Evolutionary conservation across 371 early-diverging fungal species (phyloP).

Genomic region (Mortierella sp.): DNA sequence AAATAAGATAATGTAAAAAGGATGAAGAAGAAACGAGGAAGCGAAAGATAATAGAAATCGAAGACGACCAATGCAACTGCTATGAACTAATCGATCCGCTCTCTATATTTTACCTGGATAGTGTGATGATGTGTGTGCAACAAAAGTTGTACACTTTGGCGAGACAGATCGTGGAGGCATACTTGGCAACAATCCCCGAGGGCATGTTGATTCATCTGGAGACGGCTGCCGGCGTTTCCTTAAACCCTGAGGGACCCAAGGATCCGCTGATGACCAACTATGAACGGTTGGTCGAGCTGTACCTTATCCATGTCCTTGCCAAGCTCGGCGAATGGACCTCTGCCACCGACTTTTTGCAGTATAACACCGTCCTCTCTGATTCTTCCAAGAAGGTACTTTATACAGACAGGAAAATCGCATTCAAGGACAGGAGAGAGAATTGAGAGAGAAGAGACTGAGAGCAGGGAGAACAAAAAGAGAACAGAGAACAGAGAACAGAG

Average conservation of each 20-base stretch:
- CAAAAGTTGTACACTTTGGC: constrained; percentile 45
- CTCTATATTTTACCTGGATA: neutral
- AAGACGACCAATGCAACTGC: neutral
- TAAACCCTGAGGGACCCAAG: constrained; percentile 30
- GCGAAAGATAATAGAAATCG: neutral
- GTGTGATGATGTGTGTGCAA: constrained; percentile 45
- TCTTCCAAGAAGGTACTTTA: constrained; percentile 56
- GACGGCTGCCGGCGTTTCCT: constrained; percentile 41
- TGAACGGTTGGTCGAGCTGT: constrained; percentile 67
- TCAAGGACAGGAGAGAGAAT: neutral
- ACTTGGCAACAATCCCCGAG: constrained; percentile 50
- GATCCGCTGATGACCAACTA: constrained; percentile 58
- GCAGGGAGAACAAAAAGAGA: no score
- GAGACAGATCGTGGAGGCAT: constrained; percentile 43
- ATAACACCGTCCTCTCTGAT: constrained; percentile 57
- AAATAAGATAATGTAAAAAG: neutral
- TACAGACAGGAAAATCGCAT: neutral
- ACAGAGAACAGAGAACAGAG: no score
- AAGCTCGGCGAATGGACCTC: constrained; percentile 59
- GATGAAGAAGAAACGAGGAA: neutral
- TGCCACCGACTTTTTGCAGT: constrained; percentile 60
- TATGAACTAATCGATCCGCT: neutral
- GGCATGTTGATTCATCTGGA: constrained; percentile 54
- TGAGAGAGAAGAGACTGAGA: no score
- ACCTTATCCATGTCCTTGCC: constrained; percentile 64